Evolutionary conservation across 208 protist genomes (phyloP).

Genomic region (Wallacemonas sp.): DNA sequence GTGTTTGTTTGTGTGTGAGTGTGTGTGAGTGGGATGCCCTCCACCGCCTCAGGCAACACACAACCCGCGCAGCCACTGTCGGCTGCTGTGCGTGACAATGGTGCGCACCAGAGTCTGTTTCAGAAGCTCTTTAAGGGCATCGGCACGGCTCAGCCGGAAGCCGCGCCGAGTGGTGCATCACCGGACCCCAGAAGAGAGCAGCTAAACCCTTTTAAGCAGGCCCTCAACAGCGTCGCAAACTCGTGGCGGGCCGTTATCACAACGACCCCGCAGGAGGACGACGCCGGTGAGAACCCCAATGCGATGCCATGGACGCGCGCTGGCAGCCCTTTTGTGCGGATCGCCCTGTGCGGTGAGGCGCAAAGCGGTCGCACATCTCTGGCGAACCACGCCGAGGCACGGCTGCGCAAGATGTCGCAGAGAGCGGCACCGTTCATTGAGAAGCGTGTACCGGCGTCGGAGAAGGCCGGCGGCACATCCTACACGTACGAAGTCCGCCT

Average conservation of each 20-base stretch:
- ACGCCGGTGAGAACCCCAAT: no score
- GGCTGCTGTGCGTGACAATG: not conserved
- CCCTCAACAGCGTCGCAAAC: not conserved
- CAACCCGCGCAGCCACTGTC: not conserved
- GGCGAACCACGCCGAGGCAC: conserved; percentile 7
- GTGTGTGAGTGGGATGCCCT: no score
- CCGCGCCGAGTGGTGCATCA: not conserved
- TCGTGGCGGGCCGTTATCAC: conserved; percentile 5
- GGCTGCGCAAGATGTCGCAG: conserved; percentile 6
- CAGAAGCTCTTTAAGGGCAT: not conserved
- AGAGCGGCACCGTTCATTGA: conserved; percentile 3
- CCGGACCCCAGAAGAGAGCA: not conserved
- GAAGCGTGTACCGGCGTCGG: conserved; percentile 2
- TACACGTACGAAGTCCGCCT: conserved; percentile 8
- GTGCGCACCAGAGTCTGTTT: not conserved
- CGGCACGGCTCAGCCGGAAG: not conserved
- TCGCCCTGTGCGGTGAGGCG: conserved; percentile 13
- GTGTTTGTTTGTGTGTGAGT: no score
- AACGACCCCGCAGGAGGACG: no score
- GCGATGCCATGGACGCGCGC: not conserved
- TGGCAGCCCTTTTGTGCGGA: not conserved
- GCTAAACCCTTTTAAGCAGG: not conserved
- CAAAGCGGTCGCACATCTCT: conserved; percentile 20
- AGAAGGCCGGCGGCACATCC: conserved; percentile 5
- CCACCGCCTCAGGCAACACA: no score